These are phyloP conservation scores for Candida sanyaensis DNA, from an alignment of 1,139 yeast species.

Conservation along the genomic window DNA sequence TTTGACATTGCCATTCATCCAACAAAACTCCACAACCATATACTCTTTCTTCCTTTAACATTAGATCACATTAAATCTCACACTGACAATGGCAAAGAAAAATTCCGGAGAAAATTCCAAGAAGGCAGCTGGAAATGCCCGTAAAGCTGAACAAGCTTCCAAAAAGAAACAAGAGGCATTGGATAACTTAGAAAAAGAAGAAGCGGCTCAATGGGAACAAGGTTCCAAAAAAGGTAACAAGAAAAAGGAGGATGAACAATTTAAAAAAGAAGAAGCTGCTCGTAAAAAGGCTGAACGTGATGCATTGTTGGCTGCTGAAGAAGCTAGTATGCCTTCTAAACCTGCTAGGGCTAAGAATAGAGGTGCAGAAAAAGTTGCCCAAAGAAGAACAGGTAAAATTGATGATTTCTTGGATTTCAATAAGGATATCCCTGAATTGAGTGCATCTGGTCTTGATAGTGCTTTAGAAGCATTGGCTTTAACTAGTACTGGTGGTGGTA, in stretches of 20 bases:
- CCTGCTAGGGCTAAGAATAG: slow-evolving; percentile 56
- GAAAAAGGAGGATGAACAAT: slow-evolving; percentile 66
- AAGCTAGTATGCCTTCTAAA: slow-evolving; percentile 60
- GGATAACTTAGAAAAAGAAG: slow-evolving; percentile 51
- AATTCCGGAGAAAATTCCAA: slow-evolving; percentile 59
- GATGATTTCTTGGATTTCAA: slow-evolving; percentile 61
- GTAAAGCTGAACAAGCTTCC: slow-evolving; percentile 67
- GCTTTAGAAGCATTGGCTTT: slow-evolving; percentile 78
- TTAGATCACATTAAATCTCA: background rate
- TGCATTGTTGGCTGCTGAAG: slow-evolving; percentile 62
- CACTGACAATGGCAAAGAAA: slow-evolving; percentile 52
- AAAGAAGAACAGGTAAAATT: slow-evolving; percentile 62
- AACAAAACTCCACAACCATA: background rate
- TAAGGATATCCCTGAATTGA: slow-evolving; percentile 52
- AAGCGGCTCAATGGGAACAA: slow-evolving; percentile 67
- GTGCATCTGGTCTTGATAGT: slow-evolving; percentile 75
- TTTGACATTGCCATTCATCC: background rate
- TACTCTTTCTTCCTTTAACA: background rate
- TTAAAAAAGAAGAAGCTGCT: slow-evolving; percentile 64
- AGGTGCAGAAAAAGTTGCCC: slow-evolving; percentile 72
- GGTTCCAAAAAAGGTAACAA: slow-evolving; percentile 72
- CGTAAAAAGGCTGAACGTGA: slow-evolving; percentile 68
- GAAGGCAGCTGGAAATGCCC: slow-evolving; percentile 71
- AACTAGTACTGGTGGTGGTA: slow-evolving; percentile 56
- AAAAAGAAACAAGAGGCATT: slow-evolving; percentile 59